Evolutionary conservation across 139 green algal genomes (phyloP).

Genomic region (Ulvella scutata): DNA sequence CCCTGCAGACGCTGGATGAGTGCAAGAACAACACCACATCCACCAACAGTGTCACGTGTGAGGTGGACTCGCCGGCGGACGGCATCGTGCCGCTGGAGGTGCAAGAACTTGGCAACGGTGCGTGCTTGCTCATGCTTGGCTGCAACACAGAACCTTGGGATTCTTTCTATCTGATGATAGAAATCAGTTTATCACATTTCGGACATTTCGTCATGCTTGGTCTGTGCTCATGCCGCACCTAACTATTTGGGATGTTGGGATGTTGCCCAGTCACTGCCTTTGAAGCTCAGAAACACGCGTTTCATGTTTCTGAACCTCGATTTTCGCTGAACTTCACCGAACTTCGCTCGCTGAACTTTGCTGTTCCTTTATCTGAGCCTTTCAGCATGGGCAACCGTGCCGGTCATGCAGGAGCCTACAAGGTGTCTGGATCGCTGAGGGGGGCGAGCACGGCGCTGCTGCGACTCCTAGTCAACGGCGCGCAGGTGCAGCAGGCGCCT

Average conservation of each 20-base stretch:
- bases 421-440: neutral
- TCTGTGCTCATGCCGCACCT: too few relatives aligned
- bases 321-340: too few relatives aligned
- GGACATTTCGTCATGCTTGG: too few relatives aligned
- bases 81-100: neutral
- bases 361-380: too few relatives aligned
- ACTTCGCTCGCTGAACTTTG: too few relatives aligned
- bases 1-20: conserved; percentile 1
- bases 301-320: too few relatives aligned
- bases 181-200: too few relatives aligned
- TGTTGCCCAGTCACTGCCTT: too few relatives aligned
- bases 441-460: neutral
- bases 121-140: neutral
- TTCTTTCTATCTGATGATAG: too few relatives aligned
- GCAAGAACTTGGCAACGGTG: neutral
- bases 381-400: too few relatives aligned
- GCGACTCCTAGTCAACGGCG: neutral
- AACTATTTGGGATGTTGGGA: too few relatives aligned
- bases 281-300: too few relatives aligned
- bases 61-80: neutral
- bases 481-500: neutral
- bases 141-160: neutral
- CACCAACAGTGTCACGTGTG: neutral
- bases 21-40: neutral
- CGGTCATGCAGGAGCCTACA: neutral